These are phyloP conservation scores for Solidago caesia DNA, from an alignment of 129 eudicot genomes.

Conservation along the genomic window DNA sequence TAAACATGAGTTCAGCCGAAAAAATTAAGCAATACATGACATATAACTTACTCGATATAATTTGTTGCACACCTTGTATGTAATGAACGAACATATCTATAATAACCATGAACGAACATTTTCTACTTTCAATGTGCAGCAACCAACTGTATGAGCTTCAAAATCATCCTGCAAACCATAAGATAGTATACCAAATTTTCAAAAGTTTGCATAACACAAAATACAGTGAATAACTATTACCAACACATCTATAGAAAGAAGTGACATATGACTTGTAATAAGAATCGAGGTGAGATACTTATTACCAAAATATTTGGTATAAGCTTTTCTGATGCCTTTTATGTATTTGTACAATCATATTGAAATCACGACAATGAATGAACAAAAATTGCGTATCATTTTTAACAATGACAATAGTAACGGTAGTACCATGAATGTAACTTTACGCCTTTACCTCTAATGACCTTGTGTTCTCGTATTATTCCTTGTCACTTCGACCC, in stretches of 20 bases:
- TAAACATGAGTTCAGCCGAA: too few species aligned
- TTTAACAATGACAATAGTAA: background rate
- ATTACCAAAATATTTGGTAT: constrained; percentile 46
- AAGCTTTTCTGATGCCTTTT: constrained; percentile 51
- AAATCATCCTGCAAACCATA: constrained; percentile 77
- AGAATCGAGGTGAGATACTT: constrained; percentile 21
- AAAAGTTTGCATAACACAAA: background rate
- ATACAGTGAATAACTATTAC: background rate
- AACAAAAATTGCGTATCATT: background rate
- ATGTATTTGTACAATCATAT: constrained; percentile 50
- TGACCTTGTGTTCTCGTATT: constrained; percentile 91
- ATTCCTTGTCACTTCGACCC: constrained; percentile 44
- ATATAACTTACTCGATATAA: too few species aligned
- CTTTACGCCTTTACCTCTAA: constrained; percentile 70
- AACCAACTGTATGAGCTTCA: constrained; percentile 99
- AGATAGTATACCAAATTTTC: constrained; percentile 15
- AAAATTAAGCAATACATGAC: too few species aligned
- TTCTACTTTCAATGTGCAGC: constrained; percentile 95
- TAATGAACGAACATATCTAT: too few species aligned
- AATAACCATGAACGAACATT: constrained; percentile 36
- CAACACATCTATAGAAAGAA: background rate
- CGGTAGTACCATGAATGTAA: background rate
- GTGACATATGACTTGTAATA: too few species aligned
- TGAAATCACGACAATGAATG: background rate
- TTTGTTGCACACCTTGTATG: too few species aligned